Conservation (phyloP, 2,329 filamentous ascomycete species). For the Coniochaeta ligniaria region DNA sequence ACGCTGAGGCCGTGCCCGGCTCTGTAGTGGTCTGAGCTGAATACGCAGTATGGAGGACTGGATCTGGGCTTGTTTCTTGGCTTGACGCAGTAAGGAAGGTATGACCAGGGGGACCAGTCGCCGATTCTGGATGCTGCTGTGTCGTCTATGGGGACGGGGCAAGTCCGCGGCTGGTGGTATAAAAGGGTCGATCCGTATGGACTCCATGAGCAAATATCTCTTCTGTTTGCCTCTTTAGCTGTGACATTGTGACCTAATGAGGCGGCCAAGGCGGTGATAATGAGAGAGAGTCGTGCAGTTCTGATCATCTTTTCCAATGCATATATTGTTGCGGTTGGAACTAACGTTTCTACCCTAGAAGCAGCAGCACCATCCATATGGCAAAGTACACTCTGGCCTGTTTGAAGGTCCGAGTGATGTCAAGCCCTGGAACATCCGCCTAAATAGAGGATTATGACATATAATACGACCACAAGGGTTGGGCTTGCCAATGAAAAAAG, state of each 20-base stretch:
- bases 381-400: background rate
- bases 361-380: background rate
- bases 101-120: constrained; percentile 12
- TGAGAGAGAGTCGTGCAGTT: background rate
- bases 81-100: constrained; percentile 10
- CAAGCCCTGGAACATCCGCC: background rate
- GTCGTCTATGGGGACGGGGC: constrained; percentile 2
- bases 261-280: background rate
- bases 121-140: no score
- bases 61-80: constrained; percentile 3
- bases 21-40: constrained; percentile 13
- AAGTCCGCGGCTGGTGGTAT: background rate
- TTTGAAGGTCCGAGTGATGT: background rate
- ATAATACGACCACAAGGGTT: background rate
- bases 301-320: background rate
- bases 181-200: background rate
- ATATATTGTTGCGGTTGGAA: background rate
- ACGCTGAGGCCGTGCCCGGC: constrained; percentile 15
- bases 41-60: constrained; percentile 14
- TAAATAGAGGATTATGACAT: background rate
- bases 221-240: background rate
- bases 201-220: background rate
- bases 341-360: background rate
- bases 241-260: background rate
- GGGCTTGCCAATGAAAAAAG: background rate